Conservation (phyloP, 148 eudicot genomes). For the Nepenthes mirabilis region DNA sequence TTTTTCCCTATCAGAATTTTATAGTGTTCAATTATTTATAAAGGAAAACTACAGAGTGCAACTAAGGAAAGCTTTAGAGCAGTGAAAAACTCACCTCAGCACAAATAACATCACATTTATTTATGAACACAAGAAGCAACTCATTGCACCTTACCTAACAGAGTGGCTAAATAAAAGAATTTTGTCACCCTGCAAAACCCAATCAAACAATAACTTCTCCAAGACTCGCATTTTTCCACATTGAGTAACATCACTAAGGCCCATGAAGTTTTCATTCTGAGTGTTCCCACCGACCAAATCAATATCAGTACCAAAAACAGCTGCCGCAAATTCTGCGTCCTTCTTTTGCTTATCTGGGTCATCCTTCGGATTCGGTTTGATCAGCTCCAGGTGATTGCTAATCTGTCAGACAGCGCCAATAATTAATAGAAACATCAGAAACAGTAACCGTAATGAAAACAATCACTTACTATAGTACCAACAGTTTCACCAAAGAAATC, state of each 20-base stretch:
- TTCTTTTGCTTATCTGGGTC: constrained; percentile 67
- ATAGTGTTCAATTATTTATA: no score
- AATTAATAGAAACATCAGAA: neutral
- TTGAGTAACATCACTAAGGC: constrained; percentile 76
- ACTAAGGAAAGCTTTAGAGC: no score
- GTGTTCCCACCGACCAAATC: constrained; percentile 66
- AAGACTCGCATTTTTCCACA: constrained; percentile 96
- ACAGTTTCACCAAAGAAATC: no score
- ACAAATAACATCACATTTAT: no score
- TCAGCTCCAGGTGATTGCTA: constrained; percentile 94
- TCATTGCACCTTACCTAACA: constrained; percentile 48
- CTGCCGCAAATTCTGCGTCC: constrained; percentile 80
- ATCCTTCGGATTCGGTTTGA: constrained; percentile 90
- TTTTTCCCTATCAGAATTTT: no score
- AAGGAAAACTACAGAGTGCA: no score
- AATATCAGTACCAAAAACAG: constrained; percentile 68
- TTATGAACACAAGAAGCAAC: constrained; percentile 4
- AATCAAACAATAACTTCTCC: constrained; percentile 68
- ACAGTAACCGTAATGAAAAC: no score
- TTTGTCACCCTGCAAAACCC: constrained; percentile 82
- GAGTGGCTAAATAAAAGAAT: constrained; percentile 90
- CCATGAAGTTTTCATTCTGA: constrained; percentile 75
- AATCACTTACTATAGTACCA: no score
- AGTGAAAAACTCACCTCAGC: no score
- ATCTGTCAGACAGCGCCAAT: constrained; percentile 31